Percentiles rank a stretch among this genome's conserved stretches.
These are phyloP conservation scores for Echria macrotheca DNA, from an alignment of 495 filamentous ascomycete species.

Conservation along the genomic window DNA sequence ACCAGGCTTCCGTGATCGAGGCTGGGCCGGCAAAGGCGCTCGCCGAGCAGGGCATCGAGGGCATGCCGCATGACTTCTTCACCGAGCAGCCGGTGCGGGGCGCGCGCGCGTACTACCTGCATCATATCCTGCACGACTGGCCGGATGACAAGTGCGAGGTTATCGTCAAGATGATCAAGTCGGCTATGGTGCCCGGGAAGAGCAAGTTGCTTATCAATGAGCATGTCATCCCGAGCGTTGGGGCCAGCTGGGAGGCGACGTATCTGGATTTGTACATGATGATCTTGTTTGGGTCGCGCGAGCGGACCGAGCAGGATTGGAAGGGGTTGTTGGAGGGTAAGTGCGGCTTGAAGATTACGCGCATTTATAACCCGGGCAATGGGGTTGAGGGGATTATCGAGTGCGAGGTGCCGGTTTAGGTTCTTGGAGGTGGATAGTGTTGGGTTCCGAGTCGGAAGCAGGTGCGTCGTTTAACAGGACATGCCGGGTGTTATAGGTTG, in stretches of 20 bases:
- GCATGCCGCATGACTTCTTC: constrained; percentile 33
- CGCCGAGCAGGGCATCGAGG: constrained; percentile 17
- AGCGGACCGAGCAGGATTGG: constrained; percentile 29
- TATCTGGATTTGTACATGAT: constrained; percentile 30
- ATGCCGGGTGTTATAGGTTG: too few species aligned
- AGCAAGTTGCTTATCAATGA: constrained; percentile 48
- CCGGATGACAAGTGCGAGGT: constrained; percentile 31
- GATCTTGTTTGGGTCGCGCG: constrained; percentile 16
- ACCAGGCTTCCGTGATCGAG: constrained; percentile 34
- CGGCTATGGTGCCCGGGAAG: constrained; percentile 43
- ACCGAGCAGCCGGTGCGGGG: constrained; percentile 40
- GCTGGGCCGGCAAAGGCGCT: constrained; percentile 12
- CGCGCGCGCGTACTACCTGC: constrained; percentile 41
- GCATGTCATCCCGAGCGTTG: constrained; percentile 41
- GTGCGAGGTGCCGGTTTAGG: constrained; percentile 25
- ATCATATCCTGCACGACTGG: constrained; percentile 46
- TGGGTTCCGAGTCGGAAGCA: too few species aligned
- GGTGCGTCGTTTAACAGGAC: too few species aligned
- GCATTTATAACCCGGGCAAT: constrained; percentile 30
- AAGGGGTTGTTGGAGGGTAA: constrained; percentile 11
- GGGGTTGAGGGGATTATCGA: constrained; percentile 41
- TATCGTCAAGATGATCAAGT: constrained; percentile 34
- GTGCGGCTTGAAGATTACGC: constrained; percentile 35
- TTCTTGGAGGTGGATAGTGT: too few species aligned
- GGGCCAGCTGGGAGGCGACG: constrained; percentile 40